phyloP scores from a whole-genome alignment of 495 filamentous ascomycete genomes.

The Xylaria cubensis region DNA sequence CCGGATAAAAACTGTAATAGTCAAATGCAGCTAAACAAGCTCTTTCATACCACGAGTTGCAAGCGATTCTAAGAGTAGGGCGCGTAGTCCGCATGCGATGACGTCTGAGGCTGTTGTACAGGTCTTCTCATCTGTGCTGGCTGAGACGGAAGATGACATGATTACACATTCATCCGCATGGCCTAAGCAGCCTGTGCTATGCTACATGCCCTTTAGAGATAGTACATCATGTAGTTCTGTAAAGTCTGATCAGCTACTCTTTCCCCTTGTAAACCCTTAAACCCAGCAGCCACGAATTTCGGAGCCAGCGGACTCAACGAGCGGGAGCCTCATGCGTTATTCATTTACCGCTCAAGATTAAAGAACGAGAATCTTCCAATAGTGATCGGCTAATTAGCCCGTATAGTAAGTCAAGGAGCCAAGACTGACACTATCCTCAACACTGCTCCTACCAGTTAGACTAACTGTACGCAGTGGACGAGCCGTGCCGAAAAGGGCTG shows the following conservation, averaged over 20 bases:
- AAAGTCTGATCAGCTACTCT: slow-evolving; percentile 11
- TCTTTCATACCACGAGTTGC: slow-evolving; percentile 3
- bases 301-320: neutral
- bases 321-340: neutral
- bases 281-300: neutral
- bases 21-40: slow-evolving; percentile 10
- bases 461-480: neutral
- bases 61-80: neutral
- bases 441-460: neutral
- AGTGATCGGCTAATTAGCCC: neutral
- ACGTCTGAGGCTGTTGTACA: slow-evolving; percentile 14
- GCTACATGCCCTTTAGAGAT: neutral
- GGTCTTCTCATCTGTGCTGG: neutral
- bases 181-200: neutral
- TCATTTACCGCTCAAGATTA: too few species aligned
- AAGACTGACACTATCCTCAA: neutral
- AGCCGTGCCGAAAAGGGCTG: slow-evolving; percentile 16
- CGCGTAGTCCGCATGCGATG: neutral
- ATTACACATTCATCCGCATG: neutral
- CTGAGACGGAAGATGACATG: neutral
- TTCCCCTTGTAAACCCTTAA: neutral
- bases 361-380: neutral
- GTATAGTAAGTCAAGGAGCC: neutral
- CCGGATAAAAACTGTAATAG: slow-evolving; percentile 4
- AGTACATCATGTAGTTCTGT: slow-evolving; percentile 7